Evolutionary conservation across 345 rosid species (phyloP), one percentile per base, ranked within the genome.

Genomic region (Heritiera littoralis): DNA sequence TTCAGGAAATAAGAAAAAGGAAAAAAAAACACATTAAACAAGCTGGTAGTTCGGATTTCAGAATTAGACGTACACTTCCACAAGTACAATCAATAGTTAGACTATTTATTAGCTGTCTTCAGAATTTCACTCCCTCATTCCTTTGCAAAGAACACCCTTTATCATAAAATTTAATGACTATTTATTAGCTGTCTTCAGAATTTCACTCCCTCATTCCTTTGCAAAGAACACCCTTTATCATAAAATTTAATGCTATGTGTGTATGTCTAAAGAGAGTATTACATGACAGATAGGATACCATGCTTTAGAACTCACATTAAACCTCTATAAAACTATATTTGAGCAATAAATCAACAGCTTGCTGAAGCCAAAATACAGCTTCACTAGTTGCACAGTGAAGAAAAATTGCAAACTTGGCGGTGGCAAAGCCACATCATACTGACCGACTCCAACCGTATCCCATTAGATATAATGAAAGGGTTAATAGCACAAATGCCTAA

Each of bases 91-190:
- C 48, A 35, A 72, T 72, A 72, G 64, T 38, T 54, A 72, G 35
- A 72, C 43, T 72, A 72, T 38, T 52, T 9, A 54, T 35, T 72
- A 72, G 76, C 76, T 72, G 76, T 72, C 48, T 54, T 72, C 48
- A 72, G 30, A 9, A 17, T 30, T 28, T 72, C 17, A 72, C 8
- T 32, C 28, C 13, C 40, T 70, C 61, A 15, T 49, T 51, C 20
- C 46, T 32, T 17, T 52, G 9, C 48, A 14, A 72, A 72, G 46
- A 30, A 51, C 28, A 72, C 14, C 28, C 30, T 15, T 15, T 32
- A 15, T 32, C 75, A 32, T 32, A 52, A 61, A 72, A 72, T 52
- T 72, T 52, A 32, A 52, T 54, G 63, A 72, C 43, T 72, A 72
- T 38, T 52, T 9, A 54, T 35, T 72, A 72, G 76, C 76, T 72